Evolutionary conservation across 768 basidiomycete genomes (phyloP), one percentile per base, ranked within the genome.

Genomic region (Tephrocybe sp.): DNA sequence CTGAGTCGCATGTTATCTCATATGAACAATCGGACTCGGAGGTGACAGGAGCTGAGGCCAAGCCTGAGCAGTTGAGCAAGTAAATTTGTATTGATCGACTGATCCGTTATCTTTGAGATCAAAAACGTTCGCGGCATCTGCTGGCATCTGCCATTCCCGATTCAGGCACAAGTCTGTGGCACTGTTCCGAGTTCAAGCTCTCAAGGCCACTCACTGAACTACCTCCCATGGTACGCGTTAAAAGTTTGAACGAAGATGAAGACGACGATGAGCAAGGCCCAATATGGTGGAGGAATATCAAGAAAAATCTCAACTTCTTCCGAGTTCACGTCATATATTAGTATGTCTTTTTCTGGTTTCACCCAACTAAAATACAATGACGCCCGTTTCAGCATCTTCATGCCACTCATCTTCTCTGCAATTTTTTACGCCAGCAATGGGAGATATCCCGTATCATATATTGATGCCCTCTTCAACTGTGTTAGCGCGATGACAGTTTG

Each of bases 401-500:
- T 83, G 0, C 94, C 95, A 2, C 75, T 97, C 57, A 71, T 94
- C 48, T 80, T 83, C 56, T 89, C 90, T 17, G 83, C 70, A 32
- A 84, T 98, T 46, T 81, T 97, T 62, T 97, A 90, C 62, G 91
- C 84, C 21, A 80, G 79, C 68, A 93, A 93, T 75, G 92, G 88
- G 37, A 68, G 72, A 41, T 80, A 79, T 60, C 83, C 79, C 39
- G 79, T 93, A 32, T 60, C 80, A 17, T 94, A 89, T 65, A 75
- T 91, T 64, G 92, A 94, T 63, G 77, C 83, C 4, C 76, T 93
- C 28, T 94, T 84, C 74, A 81, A 80, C 66, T 88, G 81, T 51
- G 80, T 90, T 62, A 88, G 84, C 65, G 82, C 88, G 12, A 83
- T 92, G 74, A 84, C 85, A 4, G 85, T 89, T 50, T 90, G 84